Evolutionary conservation across 2,329 filamentous ascomycete species (phyloP).

Genomic region (Sclerotinia subarctica): DNA sequence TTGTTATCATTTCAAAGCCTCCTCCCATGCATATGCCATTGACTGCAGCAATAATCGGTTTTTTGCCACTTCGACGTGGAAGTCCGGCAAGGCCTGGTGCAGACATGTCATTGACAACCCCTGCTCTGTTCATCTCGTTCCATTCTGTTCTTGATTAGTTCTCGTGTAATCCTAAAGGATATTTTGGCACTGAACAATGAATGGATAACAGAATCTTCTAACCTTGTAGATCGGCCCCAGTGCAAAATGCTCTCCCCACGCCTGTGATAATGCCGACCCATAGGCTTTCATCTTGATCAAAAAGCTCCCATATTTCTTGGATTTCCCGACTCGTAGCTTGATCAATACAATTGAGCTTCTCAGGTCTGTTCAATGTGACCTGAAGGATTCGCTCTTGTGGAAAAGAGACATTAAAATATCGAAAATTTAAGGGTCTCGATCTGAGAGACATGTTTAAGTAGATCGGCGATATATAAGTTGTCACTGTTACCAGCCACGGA

Average conservation of each 20-base stretch:
- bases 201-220: slow-evolving; percentile 45
- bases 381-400: slow-evolving; percentile 54
- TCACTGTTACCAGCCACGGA: slow-evolving; percentile 12
- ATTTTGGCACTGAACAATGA: neutral
- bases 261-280: slow-evolving; percentile 63
- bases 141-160: slow-evolving; percentile 46
- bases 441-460: slow-evolving; percentile 12
- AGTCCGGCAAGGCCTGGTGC: slow-evolving; percentile 45
- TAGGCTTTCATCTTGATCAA: slow-evolving; percentile 56
- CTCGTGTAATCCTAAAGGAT: slow-evolving; percentile 33
- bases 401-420: slow-evolving; percentile 42
- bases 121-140: slow-evolving; percentile 40
- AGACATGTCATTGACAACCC: slow-evolving; percentile 28
- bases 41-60: slow-evolving; percentile 71
- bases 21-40: slow-evolving; percentile 71
- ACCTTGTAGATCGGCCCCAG: slow-evolving; percentile 61
- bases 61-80: slow-evolving; percentile 57
- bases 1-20: slow-evolving; percentile 72
- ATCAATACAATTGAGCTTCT: slow-evolving; percentile 54
- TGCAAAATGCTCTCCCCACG: slow-evolving; percentile 60
- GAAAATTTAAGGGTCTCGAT: slow-evolving; percentile 17
- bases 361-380: slow-evolving; percentile 56
- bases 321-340: slow-evolving; percentile 40
- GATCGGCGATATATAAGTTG: neutral
- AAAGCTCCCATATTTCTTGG: slow-evolving; percentile 53